Evolutionary conservation across 176 grass and related monocot genomes (phyloP).

Genomic region (Oropetium thomaeum): DNA sequence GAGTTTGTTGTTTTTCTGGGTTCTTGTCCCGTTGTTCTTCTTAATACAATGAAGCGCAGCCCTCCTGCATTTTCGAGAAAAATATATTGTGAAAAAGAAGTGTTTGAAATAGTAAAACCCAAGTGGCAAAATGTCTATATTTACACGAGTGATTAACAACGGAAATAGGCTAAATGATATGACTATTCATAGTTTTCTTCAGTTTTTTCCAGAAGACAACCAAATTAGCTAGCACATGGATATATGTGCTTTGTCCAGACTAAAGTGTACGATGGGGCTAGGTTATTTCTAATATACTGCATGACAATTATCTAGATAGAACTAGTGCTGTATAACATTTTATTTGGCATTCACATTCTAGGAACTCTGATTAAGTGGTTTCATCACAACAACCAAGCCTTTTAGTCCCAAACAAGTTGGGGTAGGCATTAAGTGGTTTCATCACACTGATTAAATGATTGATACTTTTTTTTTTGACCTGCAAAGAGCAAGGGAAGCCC

Average conservation of each 20-base stretch:
- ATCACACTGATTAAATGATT: neutral
- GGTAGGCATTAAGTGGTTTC: too few relatives aligned
- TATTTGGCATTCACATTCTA: conserved; percentile 5
- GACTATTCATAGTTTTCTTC: neutral
- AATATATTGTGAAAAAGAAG: neutral
- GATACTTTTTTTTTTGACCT: too few relatives aligned
- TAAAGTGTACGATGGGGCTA: neutral
- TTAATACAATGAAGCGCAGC: too few relatives aligned
- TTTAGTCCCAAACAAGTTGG: too few relatives aligned
- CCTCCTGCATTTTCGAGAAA: too few relatives aligned
- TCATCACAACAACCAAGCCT: too few relatives aligned
- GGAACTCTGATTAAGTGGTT: neutral
- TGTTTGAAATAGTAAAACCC: neutral
- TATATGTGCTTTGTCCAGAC: neutral
- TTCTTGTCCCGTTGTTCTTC: too few relatives aligned
- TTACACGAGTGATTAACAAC: conserved; percentile 3
- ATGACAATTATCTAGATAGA: neutral
- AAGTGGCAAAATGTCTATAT: neutral
- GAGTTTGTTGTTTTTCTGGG: too few relatives aligned
- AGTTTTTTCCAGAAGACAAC: neutral
- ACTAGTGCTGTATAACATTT: neutral
- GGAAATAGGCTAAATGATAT: neutral
- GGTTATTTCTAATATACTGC: neutral
- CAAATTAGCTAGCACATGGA: neutral
- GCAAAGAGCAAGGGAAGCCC: too few relatives aligned